Evolutionary conservation across 1,284 basidiomycete species (phyloP), one percentile per base, ranked within the genome.

Genomic region (Erythrobasidium hasegawianum): DNA sequence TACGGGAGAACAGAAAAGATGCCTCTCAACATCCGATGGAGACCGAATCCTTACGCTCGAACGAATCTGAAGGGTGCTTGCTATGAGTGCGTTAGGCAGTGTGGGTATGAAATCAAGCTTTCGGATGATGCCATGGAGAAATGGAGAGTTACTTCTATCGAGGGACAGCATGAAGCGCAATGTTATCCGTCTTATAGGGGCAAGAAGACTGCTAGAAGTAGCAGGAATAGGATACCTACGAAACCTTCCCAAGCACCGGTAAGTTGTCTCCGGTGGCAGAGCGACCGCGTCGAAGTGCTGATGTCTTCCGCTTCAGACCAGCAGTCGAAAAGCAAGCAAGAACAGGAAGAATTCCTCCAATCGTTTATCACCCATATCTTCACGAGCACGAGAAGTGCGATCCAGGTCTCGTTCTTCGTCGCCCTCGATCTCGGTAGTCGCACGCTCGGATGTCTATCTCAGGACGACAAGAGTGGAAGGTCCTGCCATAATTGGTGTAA

Each of bases 71-170:
- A 26, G 16, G 52, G 54, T n/a, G 61, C 61, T 14, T 64, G 54
- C 18, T 38, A 53, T 14, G 61, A 64, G 29, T 64, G 61, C 22
- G 27, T 64, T 14, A 53, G 55, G 33, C 29, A 57, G 16, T 64
- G 61, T 26, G 61, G 61, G 40, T 64, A 64, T 24, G 52, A 53
- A 18, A 57, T 64, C 5, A 29, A 40, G 18, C 61, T 64, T 16
- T 57, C 43, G n/a, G 61, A 64, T 41, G 61, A 64, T 27, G 33
- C 54, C n/a, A 27, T 24, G 16, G 40, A 13, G 29, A 64, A 49
- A 27, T 53, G 61, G 54, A 43, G 55, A 54, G 47, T 29, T 22
- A 57, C 27, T 1, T 14, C 18, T 5, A 22, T 45, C n/a, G 9
- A 53, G 16, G 50, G 50, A 3, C 18, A n/a, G 20, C 50, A 53